phyloP scores from a whole-genome alignment of 2,329 filamentous ascomycete genomes.

The Fusarium cyanostomum region DNA sequence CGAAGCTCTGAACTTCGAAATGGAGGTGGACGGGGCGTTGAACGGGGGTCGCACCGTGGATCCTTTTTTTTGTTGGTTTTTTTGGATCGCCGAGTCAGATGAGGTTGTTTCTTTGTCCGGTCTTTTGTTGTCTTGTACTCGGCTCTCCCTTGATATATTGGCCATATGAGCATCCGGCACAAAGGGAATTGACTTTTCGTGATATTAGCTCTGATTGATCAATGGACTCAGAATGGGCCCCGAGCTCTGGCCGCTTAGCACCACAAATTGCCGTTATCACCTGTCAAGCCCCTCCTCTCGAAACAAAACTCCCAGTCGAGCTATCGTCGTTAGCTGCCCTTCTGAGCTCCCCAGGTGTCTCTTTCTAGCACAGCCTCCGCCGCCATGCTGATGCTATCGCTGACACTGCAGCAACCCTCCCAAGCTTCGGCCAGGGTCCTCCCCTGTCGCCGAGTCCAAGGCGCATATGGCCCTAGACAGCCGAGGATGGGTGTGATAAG shows the following conservation, averaged over 20 bases:
- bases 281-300: slow-evolving; percentile 40
- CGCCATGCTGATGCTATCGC: slow-evolving; percentile 40
- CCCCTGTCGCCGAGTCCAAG: slow-evolving; percentile 28
- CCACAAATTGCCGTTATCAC: slow-evolving; percentile 35
- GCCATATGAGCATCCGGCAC: slow-evolving; percentile 2
- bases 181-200: slow-evolving; percentile 29
- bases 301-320: slow-evolving; percentile 37
- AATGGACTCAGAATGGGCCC: slow-evolving; percentile 16
- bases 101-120: slow-evolving; percentile 14
- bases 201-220: slow-evolving; percentile 17
- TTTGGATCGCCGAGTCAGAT: slow-evolving; percentile 8
- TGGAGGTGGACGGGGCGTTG: slow-evolving; percentile 14
- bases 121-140: slow-evolving; percentile 1
- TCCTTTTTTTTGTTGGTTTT: slow-evolving; percentile 15
- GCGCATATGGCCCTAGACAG: slow-evolving; percentile 15
- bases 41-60: slow-evolving; percentile 3
- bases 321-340: slow-evolving; percentile 15
- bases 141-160: slow-evolving; percentile 11
- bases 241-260: slow-evolving; percentile 19
- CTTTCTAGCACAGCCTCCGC: slow-evolving; percentile 39
- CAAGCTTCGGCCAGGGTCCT: slow-evolving; percentile 29
- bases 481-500: slow-evolving; percentile 4
- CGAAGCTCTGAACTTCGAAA: slow-evolving; percentile 17
- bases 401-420: slow-evolving; percentile 37
- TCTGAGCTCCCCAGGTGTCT: background rate